These are phyloP conservation scores for Tricholoma hemisulphureum DNA, from an alignment of 768 basidiomycete species.

Conservation along the genomic window DNA sequence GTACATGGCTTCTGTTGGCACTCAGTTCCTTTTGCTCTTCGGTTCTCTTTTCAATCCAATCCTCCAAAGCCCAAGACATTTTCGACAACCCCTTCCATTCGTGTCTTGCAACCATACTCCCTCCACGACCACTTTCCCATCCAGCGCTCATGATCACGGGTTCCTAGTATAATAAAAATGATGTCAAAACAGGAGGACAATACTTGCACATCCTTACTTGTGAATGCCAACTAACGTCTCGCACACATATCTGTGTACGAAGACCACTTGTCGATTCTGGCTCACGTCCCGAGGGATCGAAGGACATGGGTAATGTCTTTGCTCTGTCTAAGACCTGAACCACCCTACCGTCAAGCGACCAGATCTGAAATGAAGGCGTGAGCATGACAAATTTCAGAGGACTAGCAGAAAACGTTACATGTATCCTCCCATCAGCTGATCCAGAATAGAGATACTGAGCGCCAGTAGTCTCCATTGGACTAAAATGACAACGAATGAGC, in stretches of 20 bases:
- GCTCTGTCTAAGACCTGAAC: constrained; percentile 84
- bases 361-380: constrained; percentile 59
- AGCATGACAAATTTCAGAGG: constrained; percentile 3
- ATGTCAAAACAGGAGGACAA: neutral
- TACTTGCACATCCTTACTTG: constrained; percentile 44
- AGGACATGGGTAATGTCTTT: constrained; percentile 64
- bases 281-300: constrained; percentile 69
- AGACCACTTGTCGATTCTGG: constrained; percentile 28
- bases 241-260: constrained; percentile 57
- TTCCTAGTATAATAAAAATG: constrained; percentile 44
- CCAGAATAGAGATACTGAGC: constrained; percentile 94
- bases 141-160: constrained; percentile 90
- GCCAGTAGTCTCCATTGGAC: constrained; percentile 89
- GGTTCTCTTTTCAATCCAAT: constrained; percentile 61
- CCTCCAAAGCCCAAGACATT: constrained; percentile 62
- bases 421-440: constrained; percentile 80
- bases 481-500: constrained; percentile 95
- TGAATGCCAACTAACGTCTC: constrained; percentile 96
- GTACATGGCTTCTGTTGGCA: constrained; percentile 1
- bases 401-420: constrained; percentile 47
- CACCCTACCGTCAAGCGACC: constrained; percentile 88
- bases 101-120: constrained; percentile 84
- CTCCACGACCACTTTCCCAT: constrained; percentile 68
- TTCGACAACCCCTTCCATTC: constrained; percentile 95
- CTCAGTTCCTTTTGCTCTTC: constrained; percentile 20